These are phyloP conservation scores for Cordyceps cicadae DNA, from an alignment of 2,329 filamentous ascomycete genomes.

Conservation along the genomic window DNA sequence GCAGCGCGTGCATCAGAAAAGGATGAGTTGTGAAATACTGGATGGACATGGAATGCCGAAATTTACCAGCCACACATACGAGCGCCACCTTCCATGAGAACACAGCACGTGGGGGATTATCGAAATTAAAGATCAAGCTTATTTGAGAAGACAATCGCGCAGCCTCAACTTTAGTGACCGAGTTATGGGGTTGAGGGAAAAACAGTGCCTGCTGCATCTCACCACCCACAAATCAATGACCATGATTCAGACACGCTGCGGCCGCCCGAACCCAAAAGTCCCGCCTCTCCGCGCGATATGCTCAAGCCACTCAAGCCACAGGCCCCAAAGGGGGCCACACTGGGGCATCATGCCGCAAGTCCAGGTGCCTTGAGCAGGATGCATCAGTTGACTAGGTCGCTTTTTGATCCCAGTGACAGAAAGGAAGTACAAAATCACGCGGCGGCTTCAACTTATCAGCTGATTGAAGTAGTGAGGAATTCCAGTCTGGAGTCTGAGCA, in stretches of 20 bases:
- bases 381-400: neutral
- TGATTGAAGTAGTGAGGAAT: no score
- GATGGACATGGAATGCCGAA: neutral
- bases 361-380: neutral
- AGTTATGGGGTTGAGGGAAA: neutral
- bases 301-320: constrained; percentile 9
- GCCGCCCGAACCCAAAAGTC: neutral
- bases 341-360: neutral
- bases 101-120: neutral
- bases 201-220: neutral
- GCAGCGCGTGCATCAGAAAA: constrained; percentile 1
- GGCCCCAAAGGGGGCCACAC: neutral
- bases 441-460: neutral
- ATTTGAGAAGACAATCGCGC: neutral
- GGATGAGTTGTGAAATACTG: constrained; percentile 23
- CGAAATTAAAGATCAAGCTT: neutral
- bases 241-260: neutral
- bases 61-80: neutral
- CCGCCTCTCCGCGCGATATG: constrained; percentile 4
- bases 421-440: neutral
- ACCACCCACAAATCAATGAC: constrained; percentile 4
- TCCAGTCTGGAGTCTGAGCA: no score
- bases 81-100: neutral
- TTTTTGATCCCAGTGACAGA: neutral
- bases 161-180: neutral